A percentile compares a stretch with the other conserved stretches of the same genome.
Conservation (phyloP, 306 rosid species). For the Ziziphus jujuba region DNA sequence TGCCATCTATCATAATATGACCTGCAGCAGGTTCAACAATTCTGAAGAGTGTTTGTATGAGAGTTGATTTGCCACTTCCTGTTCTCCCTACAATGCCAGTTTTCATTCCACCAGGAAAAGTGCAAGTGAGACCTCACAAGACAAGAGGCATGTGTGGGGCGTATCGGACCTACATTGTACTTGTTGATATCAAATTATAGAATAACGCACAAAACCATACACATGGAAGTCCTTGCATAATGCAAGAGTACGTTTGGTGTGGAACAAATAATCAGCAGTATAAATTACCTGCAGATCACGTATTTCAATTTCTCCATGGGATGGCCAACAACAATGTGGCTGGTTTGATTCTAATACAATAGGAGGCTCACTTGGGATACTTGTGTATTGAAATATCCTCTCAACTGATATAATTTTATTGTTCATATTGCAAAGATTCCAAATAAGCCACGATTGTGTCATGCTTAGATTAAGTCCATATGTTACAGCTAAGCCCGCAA, state of each 20-base stretch:
- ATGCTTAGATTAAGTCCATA: conserved; percentile 65
- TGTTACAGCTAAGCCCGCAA: conserved; percentile 89
- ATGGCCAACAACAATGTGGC: conserved; percentile 69
- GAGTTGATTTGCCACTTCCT: too few species aligned
- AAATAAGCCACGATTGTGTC: conserved; percentile 41
- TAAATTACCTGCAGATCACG: conserved; percentile 57
- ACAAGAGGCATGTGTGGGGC: conserved; percentile 18
- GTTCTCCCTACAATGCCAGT: too few species aligned
- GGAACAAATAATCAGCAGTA: background rate
- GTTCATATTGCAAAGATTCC: conserved; percentile 61
- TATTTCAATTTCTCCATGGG: conserved; percentile 61
- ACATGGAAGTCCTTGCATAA: too few species aligned
- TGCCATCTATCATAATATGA: too few species aligned
- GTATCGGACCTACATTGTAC: conserved; percentile 17
- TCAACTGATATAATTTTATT: conserved; percentile 83
- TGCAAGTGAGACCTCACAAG: conserved; percentile 22
- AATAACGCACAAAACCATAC: background rate
- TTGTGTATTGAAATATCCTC: conserved; percentile 71
- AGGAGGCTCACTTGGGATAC: conserved; percentile 70
- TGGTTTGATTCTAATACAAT: conserved; percentile 49
- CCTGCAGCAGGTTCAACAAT: too few species aligned
- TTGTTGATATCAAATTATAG: background rate
- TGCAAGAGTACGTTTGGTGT: background rate
- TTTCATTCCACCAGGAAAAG: conserved; percentile 23
- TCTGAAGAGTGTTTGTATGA: too few species aligned